Evolutionary conservation across 164 flowering plant species (phyloP).

Genomic region (Berberis thunbergii): DNA sequence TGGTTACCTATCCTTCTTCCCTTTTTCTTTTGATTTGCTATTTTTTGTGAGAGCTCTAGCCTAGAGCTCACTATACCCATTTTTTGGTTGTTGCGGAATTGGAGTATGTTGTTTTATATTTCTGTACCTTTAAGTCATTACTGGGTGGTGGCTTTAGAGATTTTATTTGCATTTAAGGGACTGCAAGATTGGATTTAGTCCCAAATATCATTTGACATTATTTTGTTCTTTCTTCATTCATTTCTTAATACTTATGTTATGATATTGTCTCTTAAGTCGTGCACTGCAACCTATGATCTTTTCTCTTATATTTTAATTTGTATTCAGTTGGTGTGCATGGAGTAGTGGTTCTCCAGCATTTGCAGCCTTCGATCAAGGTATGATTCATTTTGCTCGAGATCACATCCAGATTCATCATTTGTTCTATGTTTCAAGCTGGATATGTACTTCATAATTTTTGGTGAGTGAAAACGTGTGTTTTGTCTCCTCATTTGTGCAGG

Average conservation of each 20-base stretch:
- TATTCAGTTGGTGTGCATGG: conserved; percentile 95
- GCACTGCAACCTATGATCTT: not conserved
- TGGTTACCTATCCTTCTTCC: too few relatives aligned
- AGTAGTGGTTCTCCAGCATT: conserved; percentile 97
- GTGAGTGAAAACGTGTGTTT: not conserved
- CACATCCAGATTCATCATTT: not conserved
- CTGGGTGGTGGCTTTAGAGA: too few relatives aligned
- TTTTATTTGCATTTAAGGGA: not conserved
- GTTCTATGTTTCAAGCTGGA: not conserved
- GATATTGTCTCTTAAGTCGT: not conserved
- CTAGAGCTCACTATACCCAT: too few relatives aligned
- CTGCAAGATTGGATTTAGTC: not conserved
- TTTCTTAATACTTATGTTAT: not conserved
- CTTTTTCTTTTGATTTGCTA: too few relatives aligned
- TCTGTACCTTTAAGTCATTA: too few relatives aligned
- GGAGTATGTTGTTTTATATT: too few relatives aligned
- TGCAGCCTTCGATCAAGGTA: conserved; percentile 99
- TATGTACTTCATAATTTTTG: not conserved
- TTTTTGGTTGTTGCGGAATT: too few relatives aligned
- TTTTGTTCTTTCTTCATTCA: not conserved
- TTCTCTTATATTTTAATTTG: conserved; percentile 6
- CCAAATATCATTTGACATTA: not conserved
- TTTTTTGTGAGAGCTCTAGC: too few relatives aligned
- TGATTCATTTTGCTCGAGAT: not conserved
- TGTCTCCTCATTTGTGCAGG: conserved; percentile 34